A percentile compares a stretch with the other conserved stretches of the same genome.
Evolutionary conservation across 2,329 filamentous ascomycete genomes (phyloP).

Genomic region (Colletotrichum sp.): DNA sequence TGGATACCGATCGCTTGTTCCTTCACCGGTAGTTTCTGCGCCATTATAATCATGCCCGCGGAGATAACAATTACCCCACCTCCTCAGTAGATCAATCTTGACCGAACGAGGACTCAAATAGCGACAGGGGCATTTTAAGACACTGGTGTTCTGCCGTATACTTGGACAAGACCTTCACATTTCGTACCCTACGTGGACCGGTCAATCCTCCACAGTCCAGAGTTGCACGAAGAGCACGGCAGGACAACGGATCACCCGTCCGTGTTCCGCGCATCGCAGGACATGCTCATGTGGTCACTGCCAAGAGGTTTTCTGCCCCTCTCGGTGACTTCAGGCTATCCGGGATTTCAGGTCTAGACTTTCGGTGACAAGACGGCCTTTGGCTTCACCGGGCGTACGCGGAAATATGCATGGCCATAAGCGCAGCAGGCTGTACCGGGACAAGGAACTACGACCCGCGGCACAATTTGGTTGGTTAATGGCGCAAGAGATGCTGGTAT

Average conservation of each 20-base stretch:
- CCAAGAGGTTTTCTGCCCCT: not conserved
- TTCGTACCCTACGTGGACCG: not conserved
- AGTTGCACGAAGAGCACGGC: not conserved
- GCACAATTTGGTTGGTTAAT: not conserved
- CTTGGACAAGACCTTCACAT: not conserved
- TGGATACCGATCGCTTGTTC: not conserved
- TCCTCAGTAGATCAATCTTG: not conserved
- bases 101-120: not conserved
- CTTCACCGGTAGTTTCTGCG: not conserved
- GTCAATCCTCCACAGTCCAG: not conserved
- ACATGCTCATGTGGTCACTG: not conserved
- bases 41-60: not conserved
- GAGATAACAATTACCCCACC: not conserved
- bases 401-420: not conserved
- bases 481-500: not conserved
- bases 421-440: not conserved
- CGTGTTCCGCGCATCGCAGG: not conserved
- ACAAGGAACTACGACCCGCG: not conserved
- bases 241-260: not conserved
- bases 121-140: not conserved
- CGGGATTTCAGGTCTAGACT: not conserved
- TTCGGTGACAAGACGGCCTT: not conserved
- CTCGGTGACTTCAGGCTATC: not conserved
- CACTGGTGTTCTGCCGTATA: not conserved
- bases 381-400: not conserved